Conservation (phyloP, 352 stramenopile genomes). For the Phytophthora macrochlamydospora region DNA sequence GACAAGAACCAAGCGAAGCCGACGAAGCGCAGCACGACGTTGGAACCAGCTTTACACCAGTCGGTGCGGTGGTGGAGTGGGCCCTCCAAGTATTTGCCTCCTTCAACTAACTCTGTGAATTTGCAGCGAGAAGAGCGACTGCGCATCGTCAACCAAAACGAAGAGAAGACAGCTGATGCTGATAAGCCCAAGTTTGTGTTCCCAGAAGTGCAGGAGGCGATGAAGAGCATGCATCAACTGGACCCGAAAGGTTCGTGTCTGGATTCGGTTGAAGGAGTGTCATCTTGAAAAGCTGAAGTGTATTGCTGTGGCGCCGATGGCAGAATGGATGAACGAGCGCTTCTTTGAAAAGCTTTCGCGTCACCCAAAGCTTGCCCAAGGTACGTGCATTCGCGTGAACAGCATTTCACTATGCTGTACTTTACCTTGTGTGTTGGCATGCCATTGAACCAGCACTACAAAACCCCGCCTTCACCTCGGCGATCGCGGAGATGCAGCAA, state of each 20-base stretch:
- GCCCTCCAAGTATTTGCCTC: background rate
- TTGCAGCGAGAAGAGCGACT: conserved; percentile 49
- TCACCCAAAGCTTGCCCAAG: conserved; percentile 58
- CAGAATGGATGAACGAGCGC: conserved; percentile 78
- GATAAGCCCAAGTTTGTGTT: conserved; percentile 54
- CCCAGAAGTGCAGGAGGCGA: conserved; percentile 74
- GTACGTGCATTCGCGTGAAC: conserved; percentile 24
- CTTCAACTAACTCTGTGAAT: conserved; percentile 3
- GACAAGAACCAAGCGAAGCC: conserved; percentile 13
- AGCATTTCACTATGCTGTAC: background rate
- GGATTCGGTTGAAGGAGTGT: too few species aligned
- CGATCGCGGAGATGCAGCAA: conserved; percentile 73
- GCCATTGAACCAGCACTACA: conserved; percentile 43
- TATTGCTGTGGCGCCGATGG: background rate
- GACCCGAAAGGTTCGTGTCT: conserved; percentile 56
- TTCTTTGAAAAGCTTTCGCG: conserved; percentile 75
- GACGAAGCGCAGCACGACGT: conserved; percentile 3
- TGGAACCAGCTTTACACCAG: conserved; percentile 17
- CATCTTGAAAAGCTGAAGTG: too few species aligned
- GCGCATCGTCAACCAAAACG: conserved; percentile 34
- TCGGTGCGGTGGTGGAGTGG: conserved; percentile 6
- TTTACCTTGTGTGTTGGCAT: background rate
- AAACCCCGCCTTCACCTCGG: conserved; percentile 70
- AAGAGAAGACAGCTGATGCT: conserved; percentile 18
- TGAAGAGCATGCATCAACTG: conserved; percentile 63